phyloP scores from a whole-genome alignment of 352 stramenopile species.

The Pythium volutum region DNA sequence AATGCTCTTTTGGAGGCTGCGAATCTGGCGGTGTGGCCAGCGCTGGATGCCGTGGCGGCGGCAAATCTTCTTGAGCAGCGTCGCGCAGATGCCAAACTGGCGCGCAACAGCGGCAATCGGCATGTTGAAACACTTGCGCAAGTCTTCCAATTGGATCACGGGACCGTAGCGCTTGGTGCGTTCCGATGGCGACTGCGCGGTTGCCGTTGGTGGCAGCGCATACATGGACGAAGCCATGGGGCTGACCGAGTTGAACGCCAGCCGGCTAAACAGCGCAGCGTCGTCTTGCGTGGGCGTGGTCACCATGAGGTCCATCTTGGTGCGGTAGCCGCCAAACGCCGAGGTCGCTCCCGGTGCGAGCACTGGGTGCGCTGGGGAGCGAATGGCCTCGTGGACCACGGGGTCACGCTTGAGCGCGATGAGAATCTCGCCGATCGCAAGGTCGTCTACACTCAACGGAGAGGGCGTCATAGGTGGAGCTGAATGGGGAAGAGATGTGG shows the following conservation, averaged over 20 bases:
- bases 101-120: constrained; percentile 74
- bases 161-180: constrained; percentile 60
- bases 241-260: constrained; percentile 39
- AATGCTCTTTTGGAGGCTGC: constrained; percentile 80
- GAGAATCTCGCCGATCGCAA: constrained; percentile 78
- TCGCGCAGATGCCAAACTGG: constrained; percentile 86
- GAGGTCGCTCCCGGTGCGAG: constrained; percentile 3
- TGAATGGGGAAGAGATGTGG: background rate
- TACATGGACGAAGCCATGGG: constrained; percentile 43
- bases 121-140: constrained; percentile 83
- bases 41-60: constrained; percentile 77
- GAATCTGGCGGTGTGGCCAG: constrained; percentile 83
- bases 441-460: constrained; percentile 50
- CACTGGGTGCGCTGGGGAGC: background rate
- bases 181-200: constrained; percentile 33
- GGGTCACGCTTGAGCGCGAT: constrained; percentile 64
- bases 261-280: constrained; percentile 34
- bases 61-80: constrained; percentile 84
- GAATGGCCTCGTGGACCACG: constrained; percentile 22
- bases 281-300: constrained; percentile 26
- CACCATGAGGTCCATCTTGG: constrained; percentile 50
- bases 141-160: constrained; percentile 68
- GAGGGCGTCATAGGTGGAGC: constrained; percentile 6
- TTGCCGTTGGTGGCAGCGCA: constrained; percentile 23
- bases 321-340: constrained; percentile 31